Base-by-base conservation (phyloP, 257 asterid species). In the Perilla frutescens region DNA sequence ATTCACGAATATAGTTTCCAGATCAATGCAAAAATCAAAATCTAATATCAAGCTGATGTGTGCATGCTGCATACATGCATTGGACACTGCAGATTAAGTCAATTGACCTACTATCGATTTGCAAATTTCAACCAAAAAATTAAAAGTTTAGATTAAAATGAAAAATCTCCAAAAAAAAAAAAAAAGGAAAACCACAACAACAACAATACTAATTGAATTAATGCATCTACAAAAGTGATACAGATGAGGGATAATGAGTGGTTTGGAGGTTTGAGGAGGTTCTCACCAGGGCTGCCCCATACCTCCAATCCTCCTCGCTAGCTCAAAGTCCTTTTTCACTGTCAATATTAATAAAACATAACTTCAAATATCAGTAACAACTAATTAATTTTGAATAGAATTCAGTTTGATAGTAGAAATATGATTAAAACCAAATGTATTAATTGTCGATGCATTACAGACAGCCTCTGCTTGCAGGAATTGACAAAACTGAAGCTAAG, bases 251-350 rank as follows among this genome's bases (percentile, higher is more conserved):
- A 44, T 44, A 36, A 36, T 61, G 8, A 10, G 54, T 57, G 40
- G 32, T 61, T 68, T 68, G 73, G 43, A 66, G 40, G 32, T 69
- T 68, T 68, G 73, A 53, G n/a, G n/a, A n/a, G n/a, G n/a, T n/a
- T 48, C 61, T 87, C 90, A 88, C 97, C 96, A 89, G 20, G 96
- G 94, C 62, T 71, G 88, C 59, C 96, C 97, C 81, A 89, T 88
- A 32, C 98, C 97, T 68, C 96, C 97, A 70, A 93, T 85, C 47
- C 97, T 88, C 41, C 98, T 80, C 7, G 98, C 97, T 82, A 93
- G 83, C 82, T 91, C 96, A 53, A 84, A 88, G 83, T 93, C 98
- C 82, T 88, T 93, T 82, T 88, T 90, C 97, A 93, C 98, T 91
- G 95, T 62, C 63, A 77, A 77, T 15, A 20, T 20, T 20, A 0